phyloP scores from a whole-genome alignment of 1,139 yeast genomes.

The Pichia sp. region DNA sequence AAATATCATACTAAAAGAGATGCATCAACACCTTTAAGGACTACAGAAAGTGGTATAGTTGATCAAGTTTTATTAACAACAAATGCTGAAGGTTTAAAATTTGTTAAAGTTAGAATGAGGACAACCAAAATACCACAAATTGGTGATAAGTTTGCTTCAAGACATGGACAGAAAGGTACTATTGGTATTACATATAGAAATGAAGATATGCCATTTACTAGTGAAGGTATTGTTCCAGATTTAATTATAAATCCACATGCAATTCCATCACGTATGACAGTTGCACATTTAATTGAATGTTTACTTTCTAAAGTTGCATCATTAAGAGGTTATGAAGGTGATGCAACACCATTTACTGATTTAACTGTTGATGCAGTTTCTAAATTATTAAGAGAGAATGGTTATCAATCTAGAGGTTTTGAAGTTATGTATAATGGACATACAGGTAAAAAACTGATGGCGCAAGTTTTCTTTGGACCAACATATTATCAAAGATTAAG shows the following conservation, averaged over 20 bases:
- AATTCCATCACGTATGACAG: constrained; percentile 99
- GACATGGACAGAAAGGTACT: constrained; percentile 99
- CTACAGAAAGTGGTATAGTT: constrained; percentile 96
- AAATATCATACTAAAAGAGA: constrained; percentile 97
- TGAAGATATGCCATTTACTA: constrained; percentile 98
- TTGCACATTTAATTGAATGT: constrained; percentile 98
- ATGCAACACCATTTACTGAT: constrained; percentile 97
- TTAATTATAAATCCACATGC: constrained; percentile 97
- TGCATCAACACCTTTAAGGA: constrained; percentile 94
- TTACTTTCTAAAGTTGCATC: constrained; percentile 91
- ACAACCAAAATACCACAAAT: constrained; percentile 97
- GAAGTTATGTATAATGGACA: constrained; percentile 99
- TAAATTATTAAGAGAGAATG: constrained; percentile 83
- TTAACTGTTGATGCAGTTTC: constrained; percentile 97
- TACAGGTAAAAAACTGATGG: constrained; percentile 95
- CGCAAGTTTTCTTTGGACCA: constrained; percentile 98
- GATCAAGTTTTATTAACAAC: constrained; percentile 96
- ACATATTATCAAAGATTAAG: constrained; percentile 96
- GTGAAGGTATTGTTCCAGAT: constrained; percentile 96
- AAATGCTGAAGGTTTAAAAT: constrained; percentile 94
- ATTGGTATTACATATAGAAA: constrained; percentile 98
- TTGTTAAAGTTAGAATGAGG: constrained; percentile 97
- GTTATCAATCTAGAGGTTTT: constrained; percentile 96
- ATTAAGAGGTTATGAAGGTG: constrained; percentile 94
- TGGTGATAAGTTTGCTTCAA: constrained; percentile 98